Percentiles rank a stretch among this genome's conserved stretches.
These are phyloP conservation scores for Loxodes magnus DNA, from an alignment of 73 alveolate genomes.

Conservation along the genomic window DNA sequence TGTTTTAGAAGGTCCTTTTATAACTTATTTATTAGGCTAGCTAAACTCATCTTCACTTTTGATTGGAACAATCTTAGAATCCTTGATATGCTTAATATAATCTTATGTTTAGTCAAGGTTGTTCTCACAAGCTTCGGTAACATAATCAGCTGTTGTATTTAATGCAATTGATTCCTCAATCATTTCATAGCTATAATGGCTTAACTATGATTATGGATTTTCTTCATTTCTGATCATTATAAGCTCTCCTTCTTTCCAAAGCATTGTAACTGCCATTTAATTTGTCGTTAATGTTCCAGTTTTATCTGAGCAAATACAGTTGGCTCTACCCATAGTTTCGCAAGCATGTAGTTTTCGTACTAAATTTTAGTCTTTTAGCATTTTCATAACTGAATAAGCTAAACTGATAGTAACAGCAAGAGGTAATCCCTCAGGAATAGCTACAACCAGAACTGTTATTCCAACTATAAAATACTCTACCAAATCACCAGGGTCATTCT, in stretches of 20 bases:
- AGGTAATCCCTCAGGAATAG: slow-evolving; percentile 92
- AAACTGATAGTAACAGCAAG: slow-evolving; percentile 76
- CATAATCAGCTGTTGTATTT: neutral
- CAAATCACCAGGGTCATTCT: slow-evolving; percentile 24
- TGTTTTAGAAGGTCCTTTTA: slow-evolving; percentile 1
- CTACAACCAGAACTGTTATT: slow-evolving; percentile 61
- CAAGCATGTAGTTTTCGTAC: slow-evolving; percentile 77
- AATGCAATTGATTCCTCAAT: slow-evolving; percentile 1
- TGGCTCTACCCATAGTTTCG: slow-evolving; percentile 92
- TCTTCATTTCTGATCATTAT: neutral
- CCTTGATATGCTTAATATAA: too few relatives aligned
- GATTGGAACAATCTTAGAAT: too few relatives aligned
- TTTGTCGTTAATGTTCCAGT: slow-evolving; percentile 80
- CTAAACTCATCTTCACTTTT: neutral
- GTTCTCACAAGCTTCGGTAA: too few relatives aligned
- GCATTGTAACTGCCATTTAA: slow-evolving; percentile 35
- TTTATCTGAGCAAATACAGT: slow-evolving; percentile 84
- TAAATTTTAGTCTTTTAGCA: slow-evolving; percentile 61
- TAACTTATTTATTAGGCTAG: neutral
- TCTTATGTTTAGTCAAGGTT: too few relatives aligned
- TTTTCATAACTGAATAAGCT: slow-evolving; percentile 72
- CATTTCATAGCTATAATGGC: neutral
- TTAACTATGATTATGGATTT: neutral
- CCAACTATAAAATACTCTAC: slow-evolving; percentile 62
- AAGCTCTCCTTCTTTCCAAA: slow-evolving; percentile 3